A percentile compares a stretch with the other conserved stretches of the same genome.
These are phyloP conservation scores for Trichoderma orchidacearum DNA, from an alignment of 495 filamentous ascomycete species.

Conservation along the genomic window DNA sequence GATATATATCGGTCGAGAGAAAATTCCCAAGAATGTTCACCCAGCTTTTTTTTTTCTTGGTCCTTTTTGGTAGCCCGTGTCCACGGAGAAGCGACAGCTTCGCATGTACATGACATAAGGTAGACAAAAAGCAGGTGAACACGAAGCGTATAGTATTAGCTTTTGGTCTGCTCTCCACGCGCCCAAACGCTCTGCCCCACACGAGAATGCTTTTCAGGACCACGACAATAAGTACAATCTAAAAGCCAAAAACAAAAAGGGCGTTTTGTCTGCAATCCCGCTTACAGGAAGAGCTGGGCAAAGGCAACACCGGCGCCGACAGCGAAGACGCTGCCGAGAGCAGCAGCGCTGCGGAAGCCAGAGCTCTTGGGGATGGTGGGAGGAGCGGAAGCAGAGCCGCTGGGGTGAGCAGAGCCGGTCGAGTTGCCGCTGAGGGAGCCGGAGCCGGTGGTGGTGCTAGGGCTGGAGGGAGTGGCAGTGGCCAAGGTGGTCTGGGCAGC, in stretches of 20 bases:
- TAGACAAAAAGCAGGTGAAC: background rate
- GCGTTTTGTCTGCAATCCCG: background rate
- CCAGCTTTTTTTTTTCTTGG: too few species aligned
- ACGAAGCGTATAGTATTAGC: background rate
- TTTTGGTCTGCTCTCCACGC: background rate
- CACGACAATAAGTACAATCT: background rate
- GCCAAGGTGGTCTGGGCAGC: background rate
- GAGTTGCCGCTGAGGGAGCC: slow-evolving; percentile 11
- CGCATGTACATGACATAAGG: too few species aligned
- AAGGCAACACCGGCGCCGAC: slow-evolving; percentile 14
- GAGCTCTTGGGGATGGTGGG: background rate
- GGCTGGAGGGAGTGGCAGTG: background rate
- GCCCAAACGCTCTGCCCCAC: background rate
- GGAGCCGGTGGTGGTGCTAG: background rate
- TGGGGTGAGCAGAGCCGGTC: background rate
- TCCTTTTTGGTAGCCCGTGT: too few species aligned
- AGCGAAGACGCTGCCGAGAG: slow-evolving; percentile 8
- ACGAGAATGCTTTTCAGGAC: background rate
- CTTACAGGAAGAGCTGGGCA: slow-evolving; percentile 16
- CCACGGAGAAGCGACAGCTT: too few species aligned
- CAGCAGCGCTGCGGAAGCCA: slow-evolving; percentile 4
- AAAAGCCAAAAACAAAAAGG: background rate
- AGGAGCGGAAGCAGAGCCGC: background rate
- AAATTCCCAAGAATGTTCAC: too few species aligned
- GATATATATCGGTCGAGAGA: background rate